Base-by-base conservation (phyloP, 208 protist genomes). In the Leishmania braziliensis region DNA sequence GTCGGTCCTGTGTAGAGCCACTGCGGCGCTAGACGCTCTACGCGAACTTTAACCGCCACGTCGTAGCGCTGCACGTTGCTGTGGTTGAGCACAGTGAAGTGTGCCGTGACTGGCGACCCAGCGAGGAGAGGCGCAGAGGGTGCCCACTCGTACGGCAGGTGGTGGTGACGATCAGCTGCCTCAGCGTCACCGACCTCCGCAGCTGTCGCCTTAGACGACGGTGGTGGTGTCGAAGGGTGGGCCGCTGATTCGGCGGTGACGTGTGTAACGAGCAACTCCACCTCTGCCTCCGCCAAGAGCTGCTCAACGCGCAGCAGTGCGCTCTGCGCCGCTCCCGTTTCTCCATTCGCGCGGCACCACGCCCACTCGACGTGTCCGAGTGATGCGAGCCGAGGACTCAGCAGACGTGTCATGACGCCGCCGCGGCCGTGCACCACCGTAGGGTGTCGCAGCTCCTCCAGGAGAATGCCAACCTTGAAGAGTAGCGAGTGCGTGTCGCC, bases 1-100 rank as follows among this genome's bases (percentile, higher is more conserved):
- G 89, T 82, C 12, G 88, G 85, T 1, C 91, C 93, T n/a, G 88
- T 82, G 88, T 96, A 95, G 66, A 95, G 81, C 84, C 82, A 92
- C 63, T 88, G 77, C 60, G 91, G 89, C 10, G 84, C 89, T 60
- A 96, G 81, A 33, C 77, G 60, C 79, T 95, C 93, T 71, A 91
- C 87, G n/a, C 90, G 86, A 23, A 95, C 84, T 69, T 93, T 93
- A 46, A 95, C 75, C 16, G 86, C 84, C 36, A 94, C 72, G 70
- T 93, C 88, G 72, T 86, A 78, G 77, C 73, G 76, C 54, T 78
- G 62, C 58, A 83, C 23, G 10, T 71, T 39, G 79, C 77, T 82
- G 77, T 92, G 83, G 76, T 89, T 88, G 29, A 87, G 14, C 10
- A 87, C 71, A 8, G 79, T 72, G 60, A 91, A 88, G 54, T 84